Conservation (phyloP, 495 filamentous ascomycete species). For the Poronia punctata region DNA sequence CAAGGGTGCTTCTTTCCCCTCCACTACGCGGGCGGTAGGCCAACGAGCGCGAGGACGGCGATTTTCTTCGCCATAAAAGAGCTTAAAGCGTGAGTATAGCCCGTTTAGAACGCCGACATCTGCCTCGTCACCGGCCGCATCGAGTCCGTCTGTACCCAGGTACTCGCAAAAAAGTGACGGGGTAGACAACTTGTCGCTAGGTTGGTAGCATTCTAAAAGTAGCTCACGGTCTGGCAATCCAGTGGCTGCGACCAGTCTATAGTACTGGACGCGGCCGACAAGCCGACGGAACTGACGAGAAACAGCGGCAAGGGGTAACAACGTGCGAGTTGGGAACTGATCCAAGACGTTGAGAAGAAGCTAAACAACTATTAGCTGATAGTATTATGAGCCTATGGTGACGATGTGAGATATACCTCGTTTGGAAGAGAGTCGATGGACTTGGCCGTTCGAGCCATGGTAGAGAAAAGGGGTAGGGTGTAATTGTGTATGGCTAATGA, state of each 20-base stretch:
- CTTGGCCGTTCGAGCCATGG: constrained; percentile 20
- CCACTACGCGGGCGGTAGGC: constrained; percentile 13
- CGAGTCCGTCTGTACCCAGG: constrained; percentile 48
- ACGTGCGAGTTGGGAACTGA: constrained; percentile 48
- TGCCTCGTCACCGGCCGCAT: constrained; percentile 34
- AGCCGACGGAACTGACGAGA: constrained; percentile 62
- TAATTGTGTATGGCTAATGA: too few species aligned
- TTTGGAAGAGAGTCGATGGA: constrained; percentile 36
- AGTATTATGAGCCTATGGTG: not conserved
- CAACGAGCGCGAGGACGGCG: constrained; percentile 25
- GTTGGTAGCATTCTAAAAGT: constrained; percentile 73
- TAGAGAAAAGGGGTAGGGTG: constrained; percentile 19
- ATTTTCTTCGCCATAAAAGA: constrained; percentile 43
- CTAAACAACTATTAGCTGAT: constrained; percentile 33
- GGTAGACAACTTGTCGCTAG: constrained; percentile 58
- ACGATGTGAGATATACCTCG: constrained; percentile 31
- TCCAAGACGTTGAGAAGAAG: constrained; percentile 60
- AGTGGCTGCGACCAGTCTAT: constrained; percentile 53
- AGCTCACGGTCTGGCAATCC: constrained; percentile 53
- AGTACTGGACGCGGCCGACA: constrained; percentile 59
- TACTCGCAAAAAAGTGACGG: constrained; percentile 65
- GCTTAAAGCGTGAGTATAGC: constrained; percentile 53
- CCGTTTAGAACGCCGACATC: constrained; percentile 25
- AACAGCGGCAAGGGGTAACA: constrained; percentile 55
- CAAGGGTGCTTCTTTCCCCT: constrained; percentile 11